Base-by-base conservation (phyloP, 2,329 filamentous ascomycete genomes). In the Pestalotiopsis sp. region DNA sequence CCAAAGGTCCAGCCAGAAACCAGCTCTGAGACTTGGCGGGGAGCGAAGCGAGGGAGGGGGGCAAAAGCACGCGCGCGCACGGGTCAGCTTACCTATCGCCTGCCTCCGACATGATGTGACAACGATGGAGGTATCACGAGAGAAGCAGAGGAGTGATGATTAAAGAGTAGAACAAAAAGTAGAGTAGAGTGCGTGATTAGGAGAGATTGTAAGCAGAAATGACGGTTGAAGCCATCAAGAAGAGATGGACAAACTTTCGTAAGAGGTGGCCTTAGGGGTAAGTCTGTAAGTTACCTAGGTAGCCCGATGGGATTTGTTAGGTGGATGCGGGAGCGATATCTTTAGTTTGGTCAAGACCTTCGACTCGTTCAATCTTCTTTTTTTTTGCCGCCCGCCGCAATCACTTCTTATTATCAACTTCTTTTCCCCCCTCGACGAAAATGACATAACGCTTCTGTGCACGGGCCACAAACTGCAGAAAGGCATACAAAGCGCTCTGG, bases 31-130 rank as follows among this genome's bases (percentile, higher is more conserved):
- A 63, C 23, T 38, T 20, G 60, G 38, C 60, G 36, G 27, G 60
- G 60, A 13, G 36, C 27, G 38, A 23, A 23, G 20, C 60, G 38
- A 36, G 9, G 31, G 20, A 63, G 27, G 20, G 27, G 60, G 13
- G 38, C 14, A 36, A 36, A 36, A 36, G 59, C 13, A 14, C 31
- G 11, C 14, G 14, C 9, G 13, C 12, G 38, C 39, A 49, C 55
- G 45, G 64, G 13, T 27, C 25, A 45, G 66, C 68, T 68, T 52
- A 69, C 68, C 63, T 68, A 17, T 69, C 68, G 62, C 68, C 68
- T 20, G 68, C 31, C 59, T 69, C 68, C 39, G 68, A 66, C 68
- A 69, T 69, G 61, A 23, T 60, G 59, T 9, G 25, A 36, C 64
- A 38, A 45, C 27, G 60, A 65, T 14, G 39, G 13, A 36, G 36